Base-by-base conservation (phyloP, 169 alveolate species). In the Toxoplasma gondii region DNA sequence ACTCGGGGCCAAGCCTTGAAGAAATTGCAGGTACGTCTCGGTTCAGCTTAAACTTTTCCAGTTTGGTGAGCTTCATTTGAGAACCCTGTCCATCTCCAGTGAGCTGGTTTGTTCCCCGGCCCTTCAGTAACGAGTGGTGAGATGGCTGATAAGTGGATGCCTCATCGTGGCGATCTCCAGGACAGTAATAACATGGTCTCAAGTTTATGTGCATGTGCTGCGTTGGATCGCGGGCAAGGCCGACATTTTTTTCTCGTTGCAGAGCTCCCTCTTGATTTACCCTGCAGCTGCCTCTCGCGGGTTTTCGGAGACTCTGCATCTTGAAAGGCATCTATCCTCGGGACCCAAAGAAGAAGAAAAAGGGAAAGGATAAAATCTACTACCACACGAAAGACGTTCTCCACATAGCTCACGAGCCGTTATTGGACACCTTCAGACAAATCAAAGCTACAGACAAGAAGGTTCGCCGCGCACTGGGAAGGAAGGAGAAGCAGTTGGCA, bases 251-350 rank as follows among this genome's bases (percentile, higher is more conserved):
- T n/a, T n/a, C n/a, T 49, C 58, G 58, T 12, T 12, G 58, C 58
- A 49, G 12, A 49, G 58, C 45, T 24, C 53, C 64, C 31, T 36
- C 58, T 58, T 31, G 17, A 12, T 22, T 64, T 36, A 22, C 29
- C 58, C 9, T 58, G 82, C 74, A 91, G 94, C 94, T 99, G 43
- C 97, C 98, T 34, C 96, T 98, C 24, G 97, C 97, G 81, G 99
- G 98, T 92, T 99, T 99, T 96, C 99, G 99, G 93, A 96, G 99
- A 88, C 97, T 99, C 22, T 99, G 99, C 96, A 99, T 99, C 84
- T 96, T 99, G 93, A 99, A 99, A 96, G 99, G 99, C 31, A 98
- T 99, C 67, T 99, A 98, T 93, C 99, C 99, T 29, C 96, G 99
- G 88, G 99, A 99, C 88, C 99, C 99, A 96, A 97, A 98, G 99